These are phyloP conservation scores for Salvia sclarea DNA, from an alignment of 305 asterid species.

Conservation along the genomic window DNA sequence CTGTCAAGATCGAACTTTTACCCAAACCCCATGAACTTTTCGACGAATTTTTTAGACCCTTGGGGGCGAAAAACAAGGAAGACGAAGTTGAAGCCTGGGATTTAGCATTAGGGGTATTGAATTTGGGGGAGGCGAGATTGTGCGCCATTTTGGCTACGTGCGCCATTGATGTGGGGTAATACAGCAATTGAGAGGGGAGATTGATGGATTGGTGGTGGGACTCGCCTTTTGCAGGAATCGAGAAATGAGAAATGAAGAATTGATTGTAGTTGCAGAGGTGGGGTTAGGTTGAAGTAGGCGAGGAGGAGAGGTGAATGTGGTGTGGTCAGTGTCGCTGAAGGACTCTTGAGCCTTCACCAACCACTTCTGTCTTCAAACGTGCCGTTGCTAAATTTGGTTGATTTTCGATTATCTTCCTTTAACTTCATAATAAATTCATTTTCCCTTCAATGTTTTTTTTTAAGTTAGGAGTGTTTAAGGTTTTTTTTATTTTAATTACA, in stretches of 20 bases:
- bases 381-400: not conserved
- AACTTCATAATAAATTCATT: too few species aligned
- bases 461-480: too few species aligned
- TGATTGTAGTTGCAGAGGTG: conserved; percentile 26
- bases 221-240: conserved; percentile 4
- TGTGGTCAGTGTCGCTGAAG: conserved; percentile 8
- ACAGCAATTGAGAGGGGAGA: not conserved
- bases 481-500: too few species aligned
- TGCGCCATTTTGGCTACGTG: conserved; percentile 50
- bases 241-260: not conserved
- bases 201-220: conserved; percentile 11
- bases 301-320: conserved; percentile 22
- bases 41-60: conserved; percentile 39
- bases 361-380: conserved; percentile 23
- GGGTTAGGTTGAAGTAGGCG: conserved; percentile 36
- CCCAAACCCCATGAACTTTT: conserved; percentile 44
- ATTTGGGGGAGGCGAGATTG: conserved; percentile 49
- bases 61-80: conserved; percentile 59
- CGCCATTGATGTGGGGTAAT: conserved; percentile 48
- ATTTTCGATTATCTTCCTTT: not conserved
- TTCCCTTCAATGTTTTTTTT: too few species aligned
- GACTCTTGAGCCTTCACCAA: conserved; percentile 30
- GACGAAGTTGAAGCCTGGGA: conserved; percentile 41
- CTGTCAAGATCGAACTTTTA: conserved; percentile 50
- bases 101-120: conserved; percentile 40